Percentiles rank a stretch among this genome's conserved stretches.
These are phyloP conservation scores for Clarireedia homoeocarpa DNA, from an alignment of 2,329 filamentous ascomycete genomes.

Conservation along the genomic window DNA sequence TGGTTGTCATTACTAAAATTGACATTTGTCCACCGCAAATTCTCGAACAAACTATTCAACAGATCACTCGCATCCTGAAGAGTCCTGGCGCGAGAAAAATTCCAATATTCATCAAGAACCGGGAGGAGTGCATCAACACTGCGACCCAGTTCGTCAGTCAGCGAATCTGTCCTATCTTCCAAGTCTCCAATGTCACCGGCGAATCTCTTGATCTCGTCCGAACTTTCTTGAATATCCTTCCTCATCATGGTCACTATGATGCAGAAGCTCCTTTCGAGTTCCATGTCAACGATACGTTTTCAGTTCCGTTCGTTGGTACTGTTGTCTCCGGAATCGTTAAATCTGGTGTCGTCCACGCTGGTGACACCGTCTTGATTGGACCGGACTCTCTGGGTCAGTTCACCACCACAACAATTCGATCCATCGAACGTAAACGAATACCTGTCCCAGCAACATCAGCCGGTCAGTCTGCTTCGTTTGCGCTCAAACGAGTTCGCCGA, in stretches of 20 bases:
- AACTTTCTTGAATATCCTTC: conserved; percentile 89
- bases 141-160: conserved; percentile 93
- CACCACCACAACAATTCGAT: conserved; percentile 75
- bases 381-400: conserved; percentile 90
- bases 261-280: conserved; percentile 85
- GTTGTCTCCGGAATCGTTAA: conserved; percentile 94
- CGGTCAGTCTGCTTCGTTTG: conserved; percentile 88
- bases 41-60: conserved; percentile 82
- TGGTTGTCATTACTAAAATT: conserved; percentile 97
- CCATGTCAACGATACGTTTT: conserved; percentile 95
- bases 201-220: conserved; percentile 84
- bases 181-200: conserved; percentile 96
- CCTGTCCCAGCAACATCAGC: conserved; percentile 80
- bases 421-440: conserved; percentile 92
- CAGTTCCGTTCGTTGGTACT: conserved; percentile 91
- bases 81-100: conserved; percentile 92
- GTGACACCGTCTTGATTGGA: conserved; percentile 83
- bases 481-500: conserved; percentile 75
- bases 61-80: conserved; percentile 88
- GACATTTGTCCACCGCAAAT: conserved; percentile 97
- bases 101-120: conserved; percentile 87
- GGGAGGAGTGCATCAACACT: conserved; percentile 88
- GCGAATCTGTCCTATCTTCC: conserved; percentile 93
- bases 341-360: conserved; percentile 76
- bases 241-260: conserved; percentile 90